Base-by-base conservation (phyloP, 257 asterid genomes). In the Forsythia suspensa region DNA sequence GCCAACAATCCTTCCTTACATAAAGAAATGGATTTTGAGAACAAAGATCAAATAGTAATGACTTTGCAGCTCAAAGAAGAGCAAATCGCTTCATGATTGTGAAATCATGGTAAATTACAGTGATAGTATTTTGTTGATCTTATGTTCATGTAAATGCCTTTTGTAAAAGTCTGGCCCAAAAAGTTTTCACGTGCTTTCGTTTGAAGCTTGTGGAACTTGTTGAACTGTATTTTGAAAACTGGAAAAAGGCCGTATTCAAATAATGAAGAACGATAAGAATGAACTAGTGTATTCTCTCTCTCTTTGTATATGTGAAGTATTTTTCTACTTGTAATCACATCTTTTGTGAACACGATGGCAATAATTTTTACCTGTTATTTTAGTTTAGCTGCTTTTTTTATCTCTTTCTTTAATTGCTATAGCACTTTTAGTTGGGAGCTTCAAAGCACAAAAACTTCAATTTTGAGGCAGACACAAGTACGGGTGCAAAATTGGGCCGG, bases 41-140 rank as follows among this genome's bases (percentile, higher is more conserved):
- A 18, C 77, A 43, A 77, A 73, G 86, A 83, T 69, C 85, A 84
- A 80, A 75, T 79, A 13, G 89, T 91, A 2, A 80, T 66, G 72
- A 82, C 92, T 78, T 86, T 86, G 39, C 93, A 80, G 75, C 89
- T 88, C 52, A 87, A 87, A 82, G 93, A 87, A 79, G 97, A 90
- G 76, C 86, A 86, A 79, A 81, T 88, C 18, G 88, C 87, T 11
- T 88, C 92, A 12, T 88, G 77, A 82, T 76, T 52, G 79, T 38
- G 67, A 8, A 10, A 57, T 72, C 63, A 13, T 38, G 18, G 63
- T 29, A 36, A 65, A 55, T 43, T 29, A n/a, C 34, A 9, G 34
- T 68, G 57, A 36, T 21, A 46, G 4, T 51, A 57, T 36, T 20
- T 51, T 51, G 59, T 51, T 15, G 5, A 13, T 2, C 29, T 11